Base-by-base conservation (phyloP, 805 yeast species). In the Yueomyces sinensis region DNA sequence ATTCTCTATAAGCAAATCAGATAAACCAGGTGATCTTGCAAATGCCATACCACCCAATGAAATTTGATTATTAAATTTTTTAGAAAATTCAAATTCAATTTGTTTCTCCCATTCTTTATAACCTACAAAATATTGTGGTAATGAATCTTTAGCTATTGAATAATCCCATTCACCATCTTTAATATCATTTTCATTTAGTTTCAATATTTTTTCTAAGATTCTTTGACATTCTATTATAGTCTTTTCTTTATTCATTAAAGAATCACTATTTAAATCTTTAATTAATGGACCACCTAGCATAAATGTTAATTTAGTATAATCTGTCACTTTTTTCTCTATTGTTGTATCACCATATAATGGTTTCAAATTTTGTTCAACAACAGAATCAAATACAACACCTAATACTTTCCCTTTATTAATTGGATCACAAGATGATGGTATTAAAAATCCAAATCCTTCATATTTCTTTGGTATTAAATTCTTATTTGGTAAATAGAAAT, bases 361-460 rank as follows among this genome's bases (percentile, higher is more conserved):
- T 15, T 47, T 44, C 29, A 70, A 57, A 33, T 74, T 69, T 43
- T 70, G 68, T 47, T 82, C 91, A 17, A 83, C 72, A 36, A 83
- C 84, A 1, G 95, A 82, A 54, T 89, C 97, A 58, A 79, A 89
- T 15, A 91, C 84, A 5, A 84, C 83, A 3, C 98, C 98, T 22
- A 89, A 61, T 13, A 86, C 58, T 15, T 70, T 63, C 32, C 73
- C 74, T 3, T 68, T 63, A 42, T 76, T 75, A 22, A 7, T 22
- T 22, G 7, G 7, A 5, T 43, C 32, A 29, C 52, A 49, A 3
- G 58, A 44, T 35, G 52, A 46, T 6, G 98, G 98, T 9, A 87
- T 80, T 32, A 89, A 65, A 45, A 80, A 83, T 2, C 98, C 98
- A 65, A 89, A 89, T 27, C 96, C 94, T 38, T 68, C 64, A 23